Base-by-base conservation (phyloP, 2,329 filamentous ascomycete genomes). In the Metarhizium sp. region DNA sequence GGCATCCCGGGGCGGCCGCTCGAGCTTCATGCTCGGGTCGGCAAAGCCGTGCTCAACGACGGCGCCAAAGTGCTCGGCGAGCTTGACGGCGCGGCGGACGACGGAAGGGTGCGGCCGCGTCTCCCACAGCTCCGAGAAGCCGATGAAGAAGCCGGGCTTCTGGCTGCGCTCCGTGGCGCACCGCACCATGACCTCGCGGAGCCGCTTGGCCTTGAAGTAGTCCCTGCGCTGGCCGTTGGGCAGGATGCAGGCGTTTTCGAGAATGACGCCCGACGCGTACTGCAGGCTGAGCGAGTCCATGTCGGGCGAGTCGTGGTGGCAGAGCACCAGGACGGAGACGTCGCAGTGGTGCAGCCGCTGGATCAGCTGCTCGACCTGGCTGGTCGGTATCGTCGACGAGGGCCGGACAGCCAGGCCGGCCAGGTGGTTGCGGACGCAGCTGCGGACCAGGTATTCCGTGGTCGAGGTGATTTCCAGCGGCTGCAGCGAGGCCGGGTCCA, bases 171-270 rank as follows among this genome's bases (percentile, higher is more conserved):
- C 63, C 46, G 63, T 59, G 38, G 57, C 62, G 42, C 66, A 70
- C 18, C 60, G 58, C 4, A 60, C 51, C 61, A 71, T 66, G 42
- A 63, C 56, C 2, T 63, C 59, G 18, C 72, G 67, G 51, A 75
- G 66, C 3, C 64, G 57, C 11, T 62, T 54, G 30, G 73, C 69
- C 50, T 72, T 69, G 59, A 75, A 76, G 59, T 72, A 77, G 57
- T 77, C 73, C 20, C 72, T 65, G 20, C 71, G 65, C 49, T 71
- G 63, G 3, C 74, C 74, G 50, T 71, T 67, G 6, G 65, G 62
- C 6, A 73, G 63, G 16, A 75, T 74, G 10, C 69, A 70, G 6
- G 69, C 73, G 58, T 75, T 75, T 53, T 72, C 67, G 38, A 75
- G 66, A 50, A 76, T 67, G 43, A 75, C 54, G 3, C 74, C 74